A percentile compares a stretch with the other conserved stretches of the same genome.
Conservation (phyloP, 2,329 filamentous ascomycete species). For the Neofusicoccum sp. region DNA sequence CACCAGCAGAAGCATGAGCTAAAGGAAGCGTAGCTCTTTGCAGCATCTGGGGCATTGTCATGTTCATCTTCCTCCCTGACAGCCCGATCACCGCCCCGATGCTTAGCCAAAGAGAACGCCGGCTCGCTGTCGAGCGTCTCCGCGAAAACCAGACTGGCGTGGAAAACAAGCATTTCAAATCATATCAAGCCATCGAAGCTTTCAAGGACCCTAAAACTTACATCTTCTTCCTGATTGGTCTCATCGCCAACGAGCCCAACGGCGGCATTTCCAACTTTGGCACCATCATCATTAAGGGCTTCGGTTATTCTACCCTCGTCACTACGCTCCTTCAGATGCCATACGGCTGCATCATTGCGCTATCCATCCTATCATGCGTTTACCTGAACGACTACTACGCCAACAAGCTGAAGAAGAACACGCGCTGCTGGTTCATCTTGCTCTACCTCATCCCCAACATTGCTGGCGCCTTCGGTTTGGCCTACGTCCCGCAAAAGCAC, state of each 20-base stretch:
- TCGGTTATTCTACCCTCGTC: slow-evolving; percentile 46
- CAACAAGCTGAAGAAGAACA: slow-evolving; percentile 4
- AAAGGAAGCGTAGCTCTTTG: slow-evolving; percentile 49
- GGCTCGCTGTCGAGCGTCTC: slow-evolving; percentile 42
- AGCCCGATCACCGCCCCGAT: slow-evolving; percentile 39
- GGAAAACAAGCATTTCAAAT: slow-evolving; percentile 55
- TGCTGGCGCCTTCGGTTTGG: slow-evolving; percentile 60
- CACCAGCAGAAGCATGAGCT: not conserved
- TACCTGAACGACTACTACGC: slow-evolving; percentile 22
- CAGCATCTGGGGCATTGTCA: slow-evolving; percentile 60
- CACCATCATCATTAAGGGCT: slow-evolving; percentile 41
- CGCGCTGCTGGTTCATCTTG: slow-evolving; percentile 22
- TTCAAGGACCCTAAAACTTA: slow-evolving; percentile 50
- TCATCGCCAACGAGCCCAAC: slow-evolving; percentile 40
- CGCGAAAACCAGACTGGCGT: slow-evolving; percentile 54
- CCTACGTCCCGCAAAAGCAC: slow-evolving; percentile 55
- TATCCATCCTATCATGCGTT: slow-evolving; percentile 29
- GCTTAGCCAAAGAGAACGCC: slow-evolving; percentile 28
- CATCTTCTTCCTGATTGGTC: slow-evolving; percentile 43
- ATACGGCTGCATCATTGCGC: slow-evolving; percentile 28
- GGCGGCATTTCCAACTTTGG: slow-evolving; percentile 46
- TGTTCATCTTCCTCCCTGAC: slow-evolving; percentile 61
- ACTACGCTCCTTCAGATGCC: slow-evolving; percentile 38
- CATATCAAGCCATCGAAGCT: slow-evolving; percentile 49
- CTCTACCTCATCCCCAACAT: slow-evolving; percentile 49